These are phyloP conservation scores for Pythium brachiatum DNA, from an alignment of 352 stramenopile genomes.

Conservation along the genomic window DNA sequence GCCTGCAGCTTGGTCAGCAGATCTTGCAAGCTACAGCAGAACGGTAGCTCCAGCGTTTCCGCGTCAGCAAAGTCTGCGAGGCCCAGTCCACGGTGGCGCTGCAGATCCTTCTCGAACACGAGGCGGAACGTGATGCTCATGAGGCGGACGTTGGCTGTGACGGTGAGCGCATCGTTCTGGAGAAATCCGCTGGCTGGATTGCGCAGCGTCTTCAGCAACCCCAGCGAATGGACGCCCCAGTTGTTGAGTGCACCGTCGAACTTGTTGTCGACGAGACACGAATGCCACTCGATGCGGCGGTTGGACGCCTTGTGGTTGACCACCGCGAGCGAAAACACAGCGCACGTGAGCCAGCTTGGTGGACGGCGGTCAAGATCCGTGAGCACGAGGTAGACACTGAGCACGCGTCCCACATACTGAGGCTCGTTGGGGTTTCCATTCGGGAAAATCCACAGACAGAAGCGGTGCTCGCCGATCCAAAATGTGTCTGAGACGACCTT, in stretches of 20 bases:
- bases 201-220: slow-evolving; percentile 48
- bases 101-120: slow-evolving; percentile 55
- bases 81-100: slow-evolving; percentile 46
- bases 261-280: slow-evolving; percentile 80
- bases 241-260: slow-evolving; percentile 75
- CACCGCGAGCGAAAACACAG: slow-evolving; percentile 71
- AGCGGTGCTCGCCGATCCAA: slow-evolving; percentile 61
- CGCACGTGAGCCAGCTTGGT: slow-evolving; percentile 70
- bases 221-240: slow-evolving; percentile 79
- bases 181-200: slow-evolving; percentile 58
- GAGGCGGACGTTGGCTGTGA: slow-evolving; percentile 63
- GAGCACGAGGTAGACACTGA: slow-evolving; percentile 81
- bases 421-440: slow-evolving; percentile 78
- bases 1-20: slow-evolving; percentile 41
- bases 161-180: slow-evolving; percentile 44
- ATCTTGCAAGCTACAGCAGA: slow-evolving; percentile 63
- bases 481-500: slow-evolving; percentile 81
- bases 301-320: slow-evolving; percentile 41
- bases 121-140: slow-evolving; percentile 81
- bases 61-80: slow-evolving; percentile 51
- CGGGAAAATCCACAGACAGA: slow-evolving; percentile 80
- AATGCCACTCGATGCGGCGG: slow-evolving; percentile 75
- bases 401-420: slow-evolving; percentile 59
- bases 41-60: slow-evolving; percentile 55
- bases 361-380: slow-evolving; percentile 57